A percentile compares a stretch with the other conserved stretches of the same genome.
Conservation (phyloP, 495 filamentous ascomycete species). For the Aspergillus haitiensis region DNA sequence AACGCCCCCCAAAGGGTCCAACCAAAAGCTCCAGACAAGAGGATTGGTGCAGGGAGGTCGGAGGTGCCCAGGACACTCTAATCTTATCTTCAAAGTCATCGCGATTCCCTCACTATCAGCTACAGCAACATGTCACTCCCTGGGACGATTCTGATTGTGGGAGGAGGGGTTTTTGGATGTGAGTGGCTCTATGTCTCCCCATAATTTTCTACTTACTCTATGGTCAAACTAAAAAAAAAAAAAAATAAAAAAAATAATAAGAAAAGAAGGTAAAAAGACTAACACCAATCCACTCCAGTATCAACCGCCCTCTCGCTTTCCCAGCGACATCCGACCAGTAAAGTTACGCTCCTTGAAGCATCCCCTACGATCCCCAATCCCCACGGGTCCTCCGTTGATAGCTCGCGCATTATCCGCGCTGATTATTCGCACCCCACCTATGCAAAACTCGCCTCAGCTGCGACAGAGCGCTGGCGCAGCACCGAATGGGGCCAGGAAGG, state of each 20-base stretch:
- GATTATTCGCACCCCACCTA: conserved; percentile 80
- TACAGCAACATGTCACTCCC: conserved; percentile 40
- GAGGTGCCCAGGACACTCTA: neutral
- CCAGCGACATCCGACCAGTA: conserved; percentile 51
- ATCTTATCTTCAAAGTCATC: neutral
- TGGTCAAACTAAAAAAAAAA: neutral
- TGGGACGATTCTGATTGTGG: conserved; percentile 67
- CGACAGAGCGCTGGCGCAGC: conserved; percentile 70
- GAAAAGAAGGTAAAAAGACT: neutral
- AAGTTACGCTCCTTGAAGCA: conserved; percentile 70
- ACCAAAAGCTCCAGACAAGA: no score
- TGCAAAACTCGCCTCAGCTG: conserved; percentile 63
- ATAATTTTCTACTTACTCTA: neutral
- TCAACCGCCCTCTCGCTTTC: conserved; percentile 68
- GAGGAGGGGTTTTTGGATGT: conserved; percentile 76
- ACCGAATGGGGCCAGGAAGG: conserved; percentile 61
- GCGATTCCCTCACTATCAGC: neutral
- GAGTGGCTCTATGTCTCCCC: conserved; percentile 27
- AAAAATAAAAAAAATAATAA: neutral
- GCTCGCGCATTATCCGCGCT: conserved; percentile 73
- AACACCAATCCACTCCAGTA: conserved; percentile 35
- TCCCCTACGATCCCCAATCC: conserved; percentile 65
- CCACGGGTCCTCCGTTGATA: conserved; percentile 71
- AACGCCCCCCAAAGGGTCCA: no score
- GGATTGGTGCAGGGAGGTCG: no score